phyloP scores from a whole-genome alignment of 106 monocot species.

The Cymbidium sinense region DNA sequence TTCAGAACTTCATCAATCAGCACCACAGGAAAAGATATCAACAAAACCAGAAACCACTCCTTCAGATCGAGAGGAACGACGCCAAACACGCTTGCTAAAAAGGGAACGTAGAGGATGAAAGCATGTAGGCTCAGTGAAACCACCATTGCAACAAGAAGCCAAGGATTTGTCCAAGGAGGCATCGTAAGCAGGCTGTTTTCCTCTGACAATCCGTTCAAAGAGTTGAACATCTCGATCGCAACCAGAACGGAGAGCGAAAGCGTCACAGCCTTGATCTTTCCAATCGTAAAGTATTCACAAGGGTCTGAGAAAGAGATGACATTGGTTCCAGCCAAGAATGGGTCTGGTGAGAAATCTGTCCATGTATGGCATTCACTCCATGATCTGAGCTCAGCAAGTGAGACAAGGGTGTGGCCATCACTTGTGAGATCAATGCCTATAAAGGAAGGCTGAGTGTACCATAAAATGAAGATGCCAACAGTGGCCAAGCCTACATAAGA shows the following conservation, averaged over 20 bases:
- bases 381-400: slow-evolving; percentile 46
- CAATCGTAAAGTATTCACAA: slow-evolving; percentile 69
- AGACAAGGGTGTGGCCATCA: slow-evolving; percentile 70
- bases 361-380: slow-evolving; percentile 69
- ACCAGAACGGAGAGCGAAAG: slow-evolving; percentile 76
- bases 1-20: slow-evolving; percentile 76
- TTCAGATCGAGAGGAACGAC: slow-evolving; percentile 62
- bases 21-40: slow-evolving; percentile 56
- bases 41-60: slow-evolving; percentile 72
- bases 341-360: slow-evolving; percentile 45
- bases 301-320: slow-evolving; percentile 53
- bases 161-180: slow-evolving; percentile 86
- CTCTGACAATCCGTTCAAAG: slow-evolving; percentile 74
- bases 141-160: slow-evolving; percentile 67
- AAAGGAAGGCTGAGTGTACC: slow-evolving; percentile 79
- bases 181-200: slow-evolving; percentile 62
- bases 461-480: slow-evolving; percentile 66
- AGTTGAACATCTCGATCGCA: slow-evolving; percentile 83
- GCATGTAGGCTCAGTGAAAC: slow-evolving; percentile 69
- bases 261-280: slow-evolving; percentile 72
- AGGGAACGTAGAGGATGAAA: slow-evolving; percentile 59
- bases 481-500: slow-evolving; percentile 79
- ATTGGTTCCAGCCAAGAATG: slow-evolving; percentile 49
- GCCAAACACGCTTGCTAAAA: slow-evolving; percentile 56
- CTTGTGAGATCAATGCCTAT: slow-evolving; percentile 57